A percentile compares a stretch with the other conserved stretches of the same genome.
Conservation (phyloP, 257 asterid species). For the Solanum paucissectum region DNA sequence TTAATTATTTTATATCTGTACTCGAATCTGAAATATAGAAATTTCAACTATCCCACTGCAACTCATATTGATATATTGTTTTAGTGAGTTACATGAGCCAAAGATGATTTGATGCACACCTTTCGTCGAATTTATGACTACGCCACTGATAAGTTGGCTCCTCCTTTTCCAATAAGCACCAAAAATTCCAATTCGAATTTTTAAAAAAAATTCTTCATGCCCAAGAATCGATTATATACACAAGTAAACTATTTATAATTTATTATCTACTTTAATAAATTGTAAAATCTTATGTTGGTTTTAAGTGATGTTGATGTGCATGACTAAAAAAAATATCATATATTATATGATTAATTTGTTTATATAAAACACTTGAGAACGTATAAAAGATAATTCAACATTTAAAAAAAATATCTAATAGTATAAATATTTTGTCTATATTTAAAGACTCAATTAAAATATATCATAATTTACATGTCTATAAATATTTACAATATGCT, state of each 20-base stretch:
- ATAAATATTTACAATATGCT: too few species aligned
- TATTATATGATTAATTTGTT: neutral
- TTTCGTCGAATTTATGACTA: neutral
- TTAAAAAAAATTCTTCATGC: neutral
- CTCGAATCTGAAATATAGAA: neutral
- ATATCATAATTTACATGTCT: neutral
- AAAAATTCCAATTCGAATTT: neutral
- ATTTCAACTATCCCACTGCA: too few species aligned
- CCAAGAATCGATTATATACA: neutral
- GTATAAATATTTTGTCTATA: neutral
- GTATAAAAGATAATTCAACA: neutral
- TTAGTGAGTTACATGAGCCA: too few species aligned
- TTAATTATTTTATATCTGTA: neutral
- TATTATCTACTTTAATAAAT: too few species aligned
- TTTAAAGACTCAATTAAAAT: neutral
- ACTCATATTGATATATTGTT: too few species aligned
- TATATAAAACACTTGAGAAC: neutral
- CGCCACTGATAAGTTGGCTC: neutral
- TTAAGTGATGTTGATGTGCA: neutral
- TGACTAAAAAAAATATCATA: neutral
- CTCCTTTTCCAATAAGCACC: neutral
- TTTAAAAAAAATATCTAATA: neutral
- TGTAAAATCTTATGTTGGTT: too few species aligned
- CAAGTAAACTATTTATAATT: too few species aligned
- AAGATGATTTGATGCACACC: too few species aligned